phyloP scores from a whole-genome alignment of 1,284 basidiomycete genomes.

The Coniferiporia sulphurascens region DNA sequence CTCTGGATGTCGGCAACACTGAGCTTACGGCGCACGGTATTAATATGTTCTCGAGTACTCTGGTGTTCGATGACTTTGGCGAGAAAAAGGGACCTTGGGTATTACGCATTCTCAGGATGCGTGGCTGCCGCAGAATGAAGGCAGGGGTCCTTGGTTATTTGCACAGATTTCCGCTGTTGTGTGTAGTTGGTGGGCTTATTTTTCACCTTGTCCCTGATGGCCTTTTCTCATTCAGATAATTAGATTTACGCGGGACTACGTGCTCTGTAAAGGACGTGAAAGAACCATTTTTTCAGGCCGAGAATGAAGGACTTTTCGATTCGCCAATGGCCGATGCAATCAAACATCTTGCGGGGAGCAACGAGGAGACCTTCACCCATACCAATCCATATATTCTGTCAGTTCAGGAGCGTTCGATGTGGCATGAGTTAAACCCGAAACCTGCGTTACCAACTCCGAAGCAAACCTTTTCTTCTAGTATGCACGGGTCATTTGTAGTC shows the following conservation, averaged over 20 bases:
- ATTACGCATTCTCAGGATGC: slow-evolving; percentile 49
- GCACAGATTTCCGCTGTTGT: slow-evolving; percentile 46
- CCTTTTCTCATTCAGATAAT: not conserved
- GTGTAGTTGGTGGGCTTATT: slow-evolving; percentile 43
- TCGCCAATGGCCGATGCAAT: slow-evolving; percentile 1
- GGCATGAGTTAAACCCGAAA: not conserved
- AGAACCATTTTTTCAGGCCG: slow-evolving; percentile 1
- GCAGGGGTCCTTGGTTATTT: slow-evolving; percentile 38
- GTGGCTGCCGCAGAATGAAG: slow-evolving; percentile 42
- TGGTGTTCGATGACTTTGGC: slow-evolving; percentile 27
- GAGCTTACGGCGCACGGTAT: slow-evolving; percentile 48
- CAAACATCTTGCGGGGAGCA: not conserved
- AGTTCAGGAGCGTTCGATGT: not conserved
- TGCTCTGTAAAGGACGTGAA: slow-evolving; percentile 2
- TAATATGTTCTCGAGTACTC: slow-evolving; percentile 36
- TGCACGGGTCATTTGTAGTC: slow-evolving; percentile 14
- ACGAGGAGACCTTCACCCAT: not conserved
- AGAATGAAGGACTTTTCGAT: slow-evolving; percentile 4
- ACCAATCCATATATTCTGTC: slow-evolving; percentile 1
- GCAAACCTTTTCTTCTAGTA: not conserved
- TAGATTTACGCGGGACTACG: slow-evolving; percentile 12
- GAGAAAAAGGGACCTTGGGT: slow-evolving; percentile 47
- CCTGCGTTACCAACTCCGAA: not conserved
- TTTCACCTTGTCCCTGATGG: not conserved
- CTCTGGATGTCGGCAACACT: slow-evolving; percentile 57